These are phyloP conservation scores for Podospora australis DNA, from an alignment of 495 filamentous ascomycete genomes.

Conservation along the genomic window DNA sequence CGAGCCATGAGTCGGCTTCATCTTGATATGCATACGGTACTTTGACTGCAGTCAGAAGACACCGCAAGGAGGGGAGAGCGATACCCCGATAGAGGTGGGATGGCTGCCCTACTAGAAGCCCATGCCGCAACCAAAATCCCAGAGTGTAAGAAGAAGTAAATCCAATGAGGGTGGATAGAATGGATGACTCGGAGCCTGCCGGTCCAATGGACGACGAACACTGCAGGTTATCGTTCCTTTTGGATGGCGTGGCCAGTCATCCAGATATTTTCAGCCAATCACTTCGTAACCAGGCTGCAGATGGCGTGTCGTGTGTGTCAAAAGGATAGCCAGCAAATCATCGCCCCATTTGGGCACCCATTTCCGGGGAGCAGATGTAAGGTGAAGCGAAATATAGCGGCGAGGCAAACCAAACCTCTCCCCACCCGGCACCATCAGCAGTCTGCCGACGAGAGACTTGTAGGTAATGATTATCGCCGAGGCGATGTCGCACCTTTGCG, in stretches of 20 bases:
- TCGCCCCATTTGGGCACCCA: not conserved
- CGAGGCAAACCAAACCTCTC: not conserved
- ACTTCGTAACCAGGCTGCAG: not conserved
- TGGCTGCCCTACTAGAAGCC: not conserved
- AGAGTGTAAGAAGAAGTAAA: not conserved
- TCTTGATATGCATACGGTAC: not conserved
- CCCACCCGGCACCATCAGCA: not conserved
- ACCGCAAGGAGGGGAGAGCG: too few species aligned
- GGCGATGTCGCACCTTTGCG: too few species aligned
- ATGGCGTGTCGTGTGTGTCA: not conserved
- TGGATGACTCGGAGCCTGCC: not conserved
- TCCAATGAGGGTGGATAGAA: not conserved
- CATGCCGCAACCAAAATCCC: not conserved
- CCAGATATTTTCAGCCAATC: constrained; percentile 5
- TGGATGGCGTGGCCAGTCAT: constrained; percentile 4
- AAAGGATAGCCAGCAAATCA: not conserved
- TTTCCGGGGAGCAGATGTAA: too few species aligned
- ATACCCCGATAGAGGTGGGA: not conserved
- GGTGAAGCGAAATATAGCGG: too few species aligned
- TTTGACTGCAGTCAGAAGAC: not conserved
- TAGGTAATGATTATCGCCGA: too few species aligned
- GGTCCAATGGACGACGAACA: constrained; percentile 6
- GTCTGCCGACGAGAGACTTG: not conserved
- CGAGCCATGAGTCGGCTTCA: not conserved
- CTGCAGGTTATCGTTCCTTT: not conserved